Evolutionary conservation across 257 asterid species (phyloP).

Genomic region (Fraxinus excelsior): DNA sequence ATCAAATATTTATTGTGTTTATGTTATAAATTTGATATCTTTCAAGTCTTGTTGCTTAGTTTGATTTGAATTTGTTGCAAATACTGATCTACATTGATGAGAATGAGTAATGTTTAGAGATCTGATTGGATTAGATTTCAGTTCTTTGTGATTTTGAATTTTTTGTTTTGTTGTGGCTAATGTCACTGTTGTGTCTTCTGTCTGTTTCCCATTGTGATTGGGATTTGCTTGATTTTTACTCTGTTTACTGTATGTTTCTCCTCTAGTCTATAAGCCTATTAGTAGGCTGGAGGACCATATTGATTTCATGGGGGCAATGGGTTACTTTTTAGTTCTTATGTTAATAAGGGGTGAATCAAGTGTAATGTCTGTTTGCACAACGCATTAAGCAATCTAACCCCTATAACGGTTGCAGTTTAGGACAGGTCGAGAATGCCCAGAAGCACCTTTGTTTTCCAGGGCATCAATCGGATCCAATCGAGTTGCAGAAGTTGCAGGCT

Average conservation of each 20-base stretch:
- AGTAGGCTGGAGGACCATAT: constrained; percentile 22
- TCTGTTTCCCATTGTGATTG: constrained; percentile 27
- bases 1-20: constrained; percentile 13
- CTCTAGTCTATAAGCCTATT: constrained; percentile 20
- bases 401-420: constrained; percentile 43
- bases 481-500: constrained; percentile 59
- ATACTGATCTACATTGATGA: constrained; percentile 26
- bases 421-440: constrained; percentile 54
- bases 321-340: constrained; percentile 23
- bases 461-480: constrained; percentile 35
- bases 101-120: constrained; percentile 21
- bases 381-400: constrained; percentile 31
- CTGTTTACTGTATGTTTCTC: constrained; percentile 26
- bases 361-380: neutral
- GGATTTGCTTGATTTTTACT: constrained; percentile 26
- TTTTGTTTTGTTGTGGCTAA: constrained; percentile 35
- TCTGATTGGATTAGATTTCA: constrained; percentile 30
- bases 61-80: neutral
- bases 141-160: constrained; percentile 25
- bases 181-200: constrained; percentile 32
- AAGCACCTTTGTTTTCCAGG: constrained; percentile 46
- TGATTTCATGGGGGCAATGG: constrained; percentile 15
- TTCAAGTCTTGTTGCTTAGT: constrained; percentile 25
- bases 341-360: neutral
- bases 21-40: constrained; percentile 11